Conservation (phyloP, 2,329 filamentous ascomycete genomes). For the Harringtonia lauricola region DNA sequence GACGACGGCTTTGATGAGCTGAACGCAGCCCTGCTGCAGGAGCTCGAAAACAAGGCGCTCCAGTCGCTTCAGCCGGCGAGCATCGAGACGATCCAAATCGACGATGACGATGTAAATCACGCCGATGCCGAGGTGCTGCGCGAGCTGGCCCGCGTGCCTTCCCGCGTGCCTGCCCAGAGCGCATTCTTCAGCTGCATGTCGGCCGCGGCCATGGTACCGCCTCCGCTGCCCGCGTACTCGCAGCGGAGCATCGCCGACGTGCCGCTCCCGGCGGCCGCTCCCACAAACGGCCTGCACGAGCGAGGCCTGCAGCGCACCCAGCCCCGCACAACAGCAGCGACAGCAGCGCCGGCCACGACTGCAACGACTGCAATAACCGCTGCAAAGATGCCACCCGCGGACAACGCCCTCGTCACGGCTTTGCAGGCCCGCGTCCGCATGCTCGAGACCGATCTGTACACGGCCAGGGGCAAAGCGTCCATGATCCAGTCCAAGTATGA, state of each 20-base stretch:
- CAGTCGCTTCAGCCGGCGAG: conserved; percentile 13
- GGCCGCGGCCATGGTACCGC: conserved; percentile 9
- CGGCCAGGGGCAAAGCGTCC: conserved; percentile 60
- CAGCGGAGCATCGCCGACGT: conserved; percentile 8
- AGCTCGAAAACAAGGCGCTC: conserved; percentile 45
- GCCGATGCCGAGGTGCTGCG: conserved; percentile 10
- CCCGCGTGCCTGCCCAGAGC: conserved; percentile 10
- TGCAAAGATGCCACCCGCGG: not conserved
- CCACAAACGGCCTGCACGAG: not conserved
- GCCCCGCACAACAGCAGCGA: not conserved
- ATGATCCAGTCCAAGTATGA: conserved; percentile 64
- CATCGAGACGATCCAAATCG: not conserved
- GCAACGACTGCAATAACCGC: not conserved
- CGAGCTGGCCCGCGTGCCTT: conserved; percentile 10
- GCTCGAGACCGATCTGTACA: conserved; percentile 44
- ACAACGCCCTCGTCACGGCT: conserved; percentile 19
- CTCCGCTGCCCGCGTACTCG: conserved; percentile 10
- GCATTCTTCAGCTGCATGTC: conserved; percentile 5
- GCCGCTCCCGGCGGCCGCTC: conserved; percentile 5
- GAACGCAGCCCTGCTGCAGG: conserved; percentile 43
- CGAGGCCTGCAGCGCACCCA: not conserved
- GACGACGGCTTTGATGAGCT: conserved; percentile 54
- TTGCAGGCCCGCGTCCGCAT: conserved; percentile 41
- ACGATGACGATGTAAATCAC: conserved; percentile 4
- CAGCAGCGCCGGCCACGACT: not conserved